Conservation (phyloP, 352 stramenopile genomes). For the Pythium chondricola region DNA sequence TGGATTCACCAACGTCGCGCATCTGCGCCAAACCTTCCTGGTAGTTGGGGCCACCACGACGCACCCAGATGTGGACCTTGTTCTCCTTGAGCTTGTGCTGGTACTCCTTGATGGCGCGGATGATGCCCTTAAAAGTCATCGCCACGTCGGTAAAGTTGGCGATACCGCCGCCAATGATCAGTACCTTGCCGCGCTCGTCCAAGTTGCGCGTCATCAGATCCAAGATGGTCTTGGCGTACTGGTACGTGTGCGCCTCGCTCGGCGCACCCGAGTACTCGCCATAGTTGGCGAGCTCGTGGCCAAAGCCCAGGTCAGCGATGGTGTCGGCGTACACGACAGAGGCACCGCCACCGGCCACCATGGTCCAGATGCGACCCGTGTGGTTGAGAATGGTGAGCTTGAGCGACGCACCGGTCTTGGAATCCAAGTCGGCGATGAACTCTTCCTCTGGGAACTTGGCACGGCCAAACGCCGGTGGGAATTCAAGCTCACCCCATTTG, state of each 20-base stretch:
- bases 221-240: constrained; percentile 96
- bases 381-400: constrained; percentile 98
- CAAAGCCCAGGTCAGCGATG: constrained; percentile 93
- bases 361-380: constrained; percentile 93
- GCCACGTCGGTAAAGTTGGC: constrained; percentile 98
- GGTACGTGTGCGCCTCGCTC: constrained; percentile 94
- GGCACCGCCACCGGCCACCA: constrained; percentile 94
- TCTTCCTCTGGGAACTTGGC: constrained; percentile 95
- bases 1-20: constrained; percentile 83
- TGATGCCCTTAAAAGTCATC: constrained; percentile 96
- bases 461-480: constrained; percentile 93
- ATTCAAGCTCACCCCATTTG: constrained; percentile 92
- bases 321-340: constrained; percentile 97
- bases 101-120: constrained; percentile 91
- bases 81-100: constrained; percentile 88
- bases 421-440: constrained; percentile 93
- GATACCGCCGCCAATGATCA: constrained; percentile 97
- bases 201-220: constrained; percentile 92
- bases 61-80: constrained; percentile 93
- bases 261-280: constrained; percentile 97
- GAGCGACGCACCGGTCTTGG: constrained; percentile 93
- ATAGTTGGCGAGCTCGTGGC: constrained; percentile 95
- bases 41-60: constrained; percentile 95
- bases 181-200: constrained; percentile 89
- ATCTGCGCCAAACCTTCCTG: constrained; percentile 94